Conservation (phyloP, 176 grass and related monocot species). For the Guadua angustifolia region DNA sequence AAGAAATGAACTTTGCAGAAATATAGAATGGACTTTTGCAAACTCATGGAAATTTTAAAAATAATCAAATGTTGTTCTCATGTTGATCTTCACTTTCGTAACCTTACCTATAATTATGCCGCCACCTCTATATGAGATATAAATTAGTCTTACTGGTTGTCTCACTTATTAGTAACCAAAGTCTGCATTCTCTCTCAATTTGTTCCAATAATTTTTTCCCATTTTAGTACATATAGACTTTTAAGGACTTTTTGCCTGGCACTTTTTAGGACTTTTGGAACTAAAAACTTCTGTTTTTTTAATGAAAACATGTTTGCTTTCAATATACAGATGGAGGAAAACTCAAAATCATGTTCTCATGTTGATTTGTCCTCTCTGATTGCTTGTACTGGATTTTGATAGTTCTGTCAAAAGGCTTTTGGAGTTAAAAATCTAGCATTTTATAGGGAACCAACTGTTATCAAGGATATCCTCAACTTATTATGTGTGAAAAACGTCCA, state of each 20-base stretch:
- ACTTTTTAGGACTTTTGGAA: background rate
- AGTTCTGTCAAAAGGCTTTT: background rate
- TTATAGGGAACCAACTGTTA: slow-evolving; percentile 24
- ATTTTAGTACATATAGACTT: slow-evolving; percentile 1
- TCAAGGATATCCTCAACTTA: slow-evolving; percentile 10
- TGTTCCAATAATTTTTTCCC: background rate
- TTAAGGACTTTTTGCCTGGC: background rate
- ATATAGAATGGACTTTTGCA: background rate
- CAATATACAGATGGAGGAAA: background rate
- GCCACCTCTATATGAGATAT: background rate
- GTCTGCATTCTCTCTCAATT: background rate
- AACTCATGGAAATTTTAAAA: background rate
- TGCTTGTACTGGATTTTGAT: background rate
- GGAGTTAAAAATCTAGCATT: slow-evolving; percentile 3
- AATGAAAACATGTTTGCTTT: background rate
- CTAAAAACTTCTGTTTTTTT: background rate
- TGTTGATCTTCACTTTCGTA: background rate
- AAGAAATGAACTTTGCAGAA: background rate
- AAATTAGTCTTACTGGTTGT: background rate
- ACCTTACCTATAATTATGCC: background rate
- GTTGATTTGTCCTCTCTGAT: background rate
- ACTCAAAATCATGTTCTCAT: background rate
- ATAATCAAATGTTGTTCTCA: background rate
- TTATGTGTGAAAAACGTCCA: background rate
- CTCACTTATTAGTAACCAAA: background rate